Evolutionary conservation across 2,329 filamentous ascomycete species (phyloP), one percentile per base, ranked within the genome.

Genomic region (Sclerotinia spermophila): DNA sequence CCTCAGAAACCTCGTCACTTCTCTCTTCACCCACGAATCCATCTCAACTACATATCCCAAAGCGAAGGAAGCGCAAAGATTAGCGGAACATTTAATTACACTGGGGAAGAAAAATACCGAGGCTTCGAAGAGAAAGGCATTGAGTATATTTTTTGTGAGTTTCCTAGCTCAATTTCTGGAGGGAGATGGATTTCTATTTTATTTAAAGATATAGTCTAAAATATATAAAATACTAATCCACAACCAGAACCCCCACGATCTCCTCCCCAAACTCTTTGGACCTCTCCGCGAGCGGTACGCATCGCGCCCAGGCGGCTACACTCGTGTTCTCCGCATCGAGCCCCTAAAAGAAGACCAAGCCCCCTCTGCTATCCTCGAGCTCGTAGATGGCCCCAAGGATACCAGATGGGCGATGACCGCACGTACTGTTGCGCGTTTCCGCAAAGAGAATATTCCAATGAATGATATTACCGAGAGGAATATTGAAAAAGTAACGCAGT

Each of bases 31-130:
- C 82, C 89, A 97, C 82, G 96, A 99, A 84, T 90, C 93, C 74
- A 97, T 99, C 83, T 90, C 91, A 74, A 99, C 96, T 66, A 97
- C 96, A 83, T 97, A 92, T 86, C 90, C 91, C 80, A 98, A 98
- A 83, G 96, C 96, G 62, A 99, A 98, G 83, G 96, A 99, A 84
- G 92, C 96, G 30, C 96, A 99, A 83, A 87, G 92, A 58, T 81
- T 98, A 76, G 96, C 94, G 11, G 96, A 99, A 80, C 96, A 97
- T 84, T 85, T 98, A 75, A 94, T 99, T 78, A 97, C 94, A 6
- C 82, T 97, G 77, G 95, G 92, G 30, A 99, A 98, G 87, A 92
- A 90, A 83, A 93, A 97, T 81, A 97, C 95, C 55, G 90, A 94
- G 78, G 92, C 93, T 30, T 91, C 90, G 72, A 86, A 88, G 80